Percentiles rank a stretch among this genome's conserved stretches.
Evolutionary conservation across 148 eudicot species (phyloP).

Genomic region (Nepenthes gracilis): DNA sequence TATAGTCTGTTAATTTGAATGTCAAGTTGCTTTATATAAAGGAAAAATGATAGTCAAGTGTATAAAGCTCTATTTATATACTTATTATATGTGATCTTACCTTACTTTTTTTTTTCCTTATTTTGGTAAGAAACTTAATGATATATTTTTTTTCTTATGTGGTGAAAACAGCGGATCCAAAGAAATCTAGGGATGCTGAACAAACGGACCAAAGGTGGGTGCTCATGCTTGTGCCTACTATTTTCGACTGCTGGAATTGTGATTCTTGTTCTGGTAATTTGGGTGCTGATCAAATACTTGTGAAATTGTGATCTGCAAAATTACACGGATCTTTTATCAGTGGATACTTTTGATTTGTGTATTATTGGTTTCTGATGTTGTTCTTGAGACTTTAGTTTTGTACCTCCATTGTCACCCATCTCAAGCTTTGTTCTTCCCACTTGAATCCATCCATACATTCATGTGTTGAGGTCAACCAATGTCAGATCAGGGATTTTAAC

Average conservation of each 20-base stretch:
- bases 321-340: too few species aligned
- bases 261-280: slow-evolving; percentile 31
- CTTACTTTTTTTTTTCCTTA: too few species aligned
- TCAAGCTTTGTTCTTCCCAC: background rate
- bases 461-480: too few species aligned
- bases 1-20: too few species aligned
- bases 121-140: background rate
- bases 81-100: too few species aligned
- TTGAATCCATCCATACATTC: too few species aligned
- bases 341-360: too few species aligned
- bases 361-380: background rate
- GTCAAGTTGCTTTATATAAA: too few species aligned
- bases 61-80: too few species aligned
- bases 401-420: background rate
- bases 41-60: too few species aligned
- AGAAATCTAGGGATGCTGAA: slow-evolving; percentile 52
- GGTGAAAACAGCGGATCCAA: slow-evolving; percentile 36
- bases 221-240: slow-evolving; percentile 56
- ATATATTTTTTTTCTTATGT: background rate
- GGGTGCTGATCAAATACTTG: slow-evolving; percentile 40
- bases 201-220: slow-evolving; percentile 61
- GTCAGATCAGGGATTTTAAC: too few species aligned
- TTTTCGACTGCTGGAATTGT: slow-evolving; percentile 50
- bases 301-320: slow-evolving; percentile 3
- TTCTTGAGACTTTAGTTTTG: background rate